Base-by-base conservation (phyloP, 1,284 basidiomycete species). In the Lentinula novae-zelandiae region DNA sequence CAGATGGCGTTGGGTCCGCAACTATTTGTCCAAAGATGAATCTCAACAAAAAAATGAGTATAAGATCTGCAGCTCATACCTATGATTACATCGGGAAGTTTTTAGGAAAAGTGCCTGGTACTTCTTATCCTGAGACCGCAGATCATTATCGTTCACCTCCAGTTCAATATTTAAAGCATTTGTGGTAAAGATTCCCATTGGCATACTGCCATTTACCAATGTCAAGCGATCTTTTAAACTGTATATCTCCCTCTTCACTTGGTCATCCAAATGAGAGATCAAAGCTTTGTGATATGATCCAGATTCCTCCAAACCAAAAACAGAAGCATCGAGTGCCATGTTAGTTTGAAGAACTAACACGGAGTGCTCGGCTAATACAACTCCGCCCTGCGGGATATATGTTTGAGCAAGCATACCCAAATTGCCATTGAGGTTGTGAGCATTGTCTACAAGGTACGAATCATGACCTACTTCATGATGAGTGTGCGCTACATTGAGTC, bases 1-100 rank as follows among this genome's bases (percentile, higher is more conserved):
- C 72, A 78, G 13, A 66, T 61, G 2, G 77, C 75, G 60, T 80
- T 80, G 10, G 79, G 78, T 1, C 69, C 69, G 64, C 78, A 81
- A 60, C 78, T 80, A 27, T 61, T 34, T 46, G 17, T n/a, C 36
- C 22, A 22, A 22, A 22, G 22, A 39, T 39, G 31, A 34, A 34
- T 27, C 17, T 33, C 48, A 9, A 34, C 8, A 4, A 53, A 27
- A 7, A 27, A 5, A n/a, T 20, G n/a, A 42, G 5, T 34, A 33
- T 54, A 13, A 20, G 53, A 17, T 17, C 42, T 31, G 54, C 5
- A 17, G n/a, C 38, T 4, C 72, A 51, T 59, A 77, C 76, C 77
- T 78, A 64, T 80, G 78, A 62, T 79, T 78, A 57, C 73, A 75
- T 22, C 73, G 67, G 58, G 75, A 76, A 5, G 70, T 67, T 40